These are phyloP conservation scores for Mycocentrospora acerina DNA, from an alignment of 2,329 filamentous ascomycete species.

Conservation along the genomic window DNA sequence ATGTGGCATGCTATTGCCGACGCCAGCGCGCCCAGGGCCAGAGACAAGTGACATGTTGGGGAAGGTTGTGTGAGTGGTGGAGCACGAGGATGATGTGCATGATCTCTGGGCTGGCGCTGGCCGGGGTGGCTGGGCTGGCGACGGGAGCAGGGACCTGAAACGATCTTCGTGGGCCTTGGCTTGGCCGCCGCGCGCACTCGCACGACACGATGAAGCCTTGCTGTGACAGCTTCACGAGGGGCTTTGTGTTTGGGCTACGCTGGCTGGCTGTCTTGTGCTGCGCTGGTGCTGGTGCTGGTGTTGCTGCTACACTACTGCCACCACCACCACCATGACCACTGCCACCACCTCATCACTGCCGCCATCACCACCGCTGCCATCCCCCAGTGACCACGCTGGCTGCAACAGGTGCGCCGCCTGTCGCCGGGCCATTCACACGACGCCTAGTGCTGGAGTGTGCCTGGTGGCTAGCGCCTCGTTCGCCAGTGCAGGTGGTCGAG, in stretches of 20 bases:
- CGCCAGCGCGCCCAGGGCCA: constrained; percentile 56
- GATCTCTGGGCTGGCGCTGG: constrained; percentile 5
- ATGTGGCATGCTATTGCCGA: constrained; percentile 44
- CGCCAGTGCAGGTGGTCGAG: neutral
- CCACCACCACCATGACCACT: too few relatives aligned
- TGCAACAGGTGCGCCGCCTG: neutral
- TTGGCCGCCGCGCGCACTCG: neutral
- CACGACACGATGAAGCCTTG: constrained; percentile 6
- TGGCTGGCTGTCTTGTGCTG: too few relatives aligned
- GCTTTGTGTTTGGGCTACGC: too few relatives aligned
- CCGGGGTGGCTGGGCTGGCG: too few relatives aligned
- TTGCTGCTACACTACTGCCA: too few relatives aligned
- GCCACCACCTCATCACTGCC: too few relatives aligned
- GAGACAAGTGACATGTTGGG: constrained; percentile 60
- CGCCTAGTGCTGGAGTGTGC: too few relatives aligned
- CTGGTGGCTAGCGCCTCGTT: too few relatives aligned
- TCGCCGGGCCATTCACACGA: too few relatives aligned
- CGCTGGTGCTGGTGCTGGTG: too few relatives aligned
- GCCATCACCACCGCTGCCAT: too few relatives aligned
- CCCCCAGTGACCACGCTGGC: too few relatives aligned
- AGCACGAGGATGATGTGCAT: constrained; percentile 1
- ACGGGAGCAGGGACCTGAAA: constrained; percentile 15
- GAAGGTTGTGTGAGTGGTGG: constrained; percentile 2
- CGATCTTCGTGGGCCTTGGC: constrained; percentile 10
- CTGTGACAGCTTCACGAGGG: neutral